Evolutionary conservation across 768 basidiomycete genomes (phyloP), one percentile per base, ranked within the genome.

Genomic region (Boletus rubroflammeus): DNA sequence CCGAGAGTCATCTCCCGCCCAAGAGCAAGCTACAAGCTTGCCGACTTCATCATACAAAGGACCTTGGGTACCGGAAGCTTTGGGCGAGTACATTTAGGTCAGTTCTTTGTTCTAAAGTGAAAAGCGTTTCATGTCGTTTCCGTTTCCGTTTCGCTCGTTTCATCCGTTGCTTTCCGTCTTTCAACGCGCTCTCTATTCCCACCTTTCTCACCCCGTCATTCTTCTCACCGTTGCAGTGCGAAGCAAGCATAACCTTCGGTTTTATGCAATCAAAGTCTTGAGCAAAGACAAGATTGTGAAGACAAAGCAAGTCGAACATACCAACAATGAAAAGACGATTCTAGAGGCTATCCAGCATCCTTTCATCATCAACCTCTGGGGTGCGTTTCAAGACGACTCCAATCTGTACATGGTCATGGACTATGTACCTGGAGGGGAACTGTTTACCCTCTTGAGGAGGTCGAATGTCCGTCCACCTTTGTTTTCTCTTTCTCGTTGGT

Each of bases 331-430:
- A 72, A 87, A 93, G 62, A 77, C 77, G 46, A 93, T 98, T 72
- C 82, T 99, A 35, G 82, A 85, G 45, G 79, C 80, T 23, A 87
- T 97, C 5, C 85, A 92, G 54, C 93, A 98, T 69, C 88, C 93
- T 2, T 93, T 98, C 73, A 90, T 98, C 62, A 84, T 98, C 75
- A 98, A 95, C 68, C 82, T 98, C 5, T 98, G 94, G 94, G 95
- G 95, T 32, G 83, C 86, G 4, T 95, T 95, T 68, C 97, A 98
- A 67, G 97, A 98, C 65, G 71, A 83, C 32, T 73, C 88, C 19
- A 98, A 98, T 70, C 79, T 98, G 14, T 99, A 98, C 77, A 96
- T 99, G 92, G 88, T 98, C 51, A 90, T 98, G 84, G 95, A 87
- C 75, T 98, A 91, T 70, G 93, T 93, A 3, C 91, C 94, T 5